Base-by-base conservation (phyloP, 2,329 filamentous ascomycete species). In the Monilinia polystroma region DNA sequence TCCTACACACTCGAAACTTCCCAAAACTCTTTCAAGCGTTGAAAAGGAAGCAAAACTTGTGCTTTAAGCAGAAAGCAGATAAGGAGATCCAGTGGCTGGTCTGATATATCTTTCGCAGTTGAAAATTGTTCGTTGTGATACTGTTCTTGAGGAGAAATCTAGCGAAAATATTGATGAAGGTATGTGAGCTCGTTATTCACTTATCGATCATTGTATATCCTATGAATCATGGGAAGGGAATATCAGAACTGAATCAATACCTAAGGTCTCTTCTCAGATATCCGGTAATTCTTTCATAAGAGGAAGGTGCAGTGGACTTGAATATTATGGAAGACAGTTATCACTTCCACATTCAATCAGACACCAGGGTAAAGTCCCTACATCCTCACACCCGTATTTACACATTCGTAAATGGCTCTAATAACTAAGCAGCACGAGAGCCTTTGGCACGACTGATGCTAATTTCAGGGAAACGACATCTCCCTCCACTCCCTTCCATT, bases 1-100 rank as follows among this genome's bases (percentile, higher is more conserved):
- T 20, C 35, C 23, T 14, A 3, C 12, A 12, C 12, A 3, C 1
- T 23, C 26, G 6, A 47, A 47, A 35, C 26, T 18, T 35, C 16
- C 20, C 10, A 8, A 10, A 35, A 16, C 1, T 6, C 12, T 3
- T 4, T 4, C 2, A 18, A 18, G 4, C 1, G 12, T 4, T 7
- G n/a, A 1, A 11, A 10, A 38, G 8, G 8, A 49, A 18, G 20
- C 2, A 23, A n/a, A 10, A 2, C 8, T 12, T 26, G 1, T 14
- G 8, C 7, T 41, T 2, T 41, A 18, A 26, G 3, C n/a, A 56
- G 29, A 18, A 43, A 16, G 3, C 10, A 43, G 7, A 56, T n/a
- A 6, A 26, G 11, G 12, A 26, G 6, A 7, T 35, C 23, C 3
- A 38, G n/a, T 18, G 32, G 29, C 23, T 12, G 7, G 14, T 12